Evolutionary conservation across 495 filamentous ascomycete species (phyloP), one percentile per base, ranked within the genome.

Genomic region (Emericellopsis terricola): DNA sequence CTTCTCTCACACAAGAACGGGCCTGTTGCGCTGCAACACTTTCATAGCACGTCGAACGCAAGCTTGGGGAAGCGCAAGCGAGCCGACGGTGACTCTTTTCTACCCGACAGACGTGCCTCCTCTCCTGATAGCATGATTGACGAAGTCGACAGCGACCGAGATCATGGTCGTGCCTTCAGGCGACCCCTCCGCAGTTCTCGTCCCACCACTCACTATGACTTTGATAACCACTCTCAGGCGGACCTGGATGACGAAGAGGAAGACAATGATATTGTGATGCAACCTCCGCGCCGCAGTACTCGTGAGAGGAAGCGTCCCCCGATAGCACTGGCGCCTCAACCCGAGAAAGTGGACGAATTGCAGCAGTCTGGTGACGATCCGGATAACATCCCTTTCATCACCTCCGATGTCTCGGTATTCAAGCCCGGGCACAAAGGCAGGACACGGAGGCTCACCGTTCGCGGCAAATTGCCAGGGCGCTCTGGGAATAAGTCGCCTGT

Each of bases 401-500:
- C 23, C 23, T 26, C 23, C 6, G 23, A 26, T 26, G 11, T 26
- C 23, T 6, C n/a, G n/a, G n/a, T n/a, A n/a, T n/a, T 26, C 11
- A 11, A 11, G 23, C 23, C 23, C 11, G 6, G 11, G 23, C 6
- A 26, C 6, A 26, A 6, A 6, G 6, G 23, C 11, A 6, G 6
- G 6, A 26, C 6, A 26, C 23, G 6, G 23, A 6, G 6, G 6
- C 23, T 6, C 6, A 11, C 23, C 23, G 11, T 6, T 26, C 6
- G 6, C 6, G 6, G 23, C 23, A 6, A 31, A 3, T 19, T 19
- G 6, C 18, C 17, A n/a, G 40, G 41, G 17, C 20, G 26, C 6
- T 47, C 46, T 11, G 38, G 48, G 23, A 41, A 43, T 14, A 42
- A 18, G 13, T 32, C 37, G 24, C 29, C 26, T n/a, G 51, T 52